Evolutionary conservation across 331 rosid species (phyloP), one percentile per base, ranked within the genome.

Genomic region (Stylosanthes scabra): DNA sequence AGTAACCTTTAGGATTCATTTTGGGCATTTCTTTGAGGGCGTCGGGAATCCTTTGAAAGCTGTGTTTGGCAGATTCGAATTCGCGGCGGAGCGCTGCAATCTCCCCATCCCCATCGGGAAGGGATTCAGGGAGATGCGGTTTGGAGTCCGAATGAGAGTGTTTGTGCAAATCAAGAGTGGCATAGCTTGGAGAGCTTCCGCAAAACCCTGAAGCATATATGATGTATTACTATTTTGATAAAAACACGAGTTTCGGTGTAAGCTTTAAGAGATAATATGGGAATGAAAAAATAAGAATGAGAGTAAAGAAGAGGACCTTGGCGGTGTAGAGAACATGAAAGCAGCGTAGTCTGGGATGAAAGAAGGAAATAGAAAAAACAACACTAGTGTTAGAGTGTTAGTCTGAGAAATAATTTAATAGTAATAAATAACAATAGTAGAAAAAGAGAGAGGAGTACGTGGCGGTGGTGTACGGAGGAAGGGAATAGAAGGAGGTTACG

Each of bases 1-100:
- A 56, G 5, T 9, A 45, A 88, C 99, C 99, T 82, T 89, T 80
- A 0, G 97, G 99, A 83, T 94, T 89, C 90, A 91, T 80, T 84
- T 87, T 91, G 3, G 88, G 90, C 95, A 88, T 81, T 76, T 68
- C 71, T 64, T 81, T 83, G 60, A 94, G 88, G 1, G 89, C 79
- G 68, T 80, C 81, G 0, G 99, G 97, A 80, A 86, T 85, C 64
- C 81, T 80, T 76, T 72, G 78, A 80, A 91, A 91, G 77, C 84
- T 74, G 81, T 55, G 82, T 79, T 90, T 94, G 1, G 88, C 93
- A n/a, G 82, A 85, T 71, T 87, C 86, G 42, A 89, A 91, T 71
- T 87, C 89, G 15, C 73, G 80, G 44, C 95, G 89, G 78, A 94
- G 84, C 60, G 60, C 74, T 44, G 44, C 60, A 11, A 89, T 79